Conservation (phyloP, 331 rosid genomes). For the Malus hybrid region DNA sequence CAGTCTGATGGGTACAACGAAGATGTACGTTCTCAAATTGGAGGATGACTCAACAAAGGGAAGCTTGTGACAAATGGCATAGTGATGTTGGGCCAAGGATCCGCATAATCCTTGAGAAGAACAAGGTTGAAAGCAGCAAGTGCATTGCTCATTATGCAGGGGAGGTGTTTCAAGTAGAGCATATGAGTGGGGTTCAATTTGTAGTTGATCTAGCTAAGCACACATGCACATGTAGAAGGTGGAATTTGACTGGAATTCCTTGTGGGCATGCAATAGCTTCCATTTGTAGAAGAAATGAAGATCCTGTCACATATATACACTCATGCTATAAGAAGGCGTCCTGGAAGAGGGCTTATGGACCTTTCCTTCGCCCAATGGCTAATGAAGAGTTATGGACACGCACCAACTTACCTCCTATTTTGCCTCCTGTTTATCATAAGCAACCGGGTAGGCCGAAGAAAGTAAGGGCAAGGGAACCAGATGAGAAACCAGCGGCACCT, state of each 20-base stretch:
- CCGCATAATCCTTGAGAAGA: not conserved
- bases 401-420: not conserved
- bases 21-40: not conserved
- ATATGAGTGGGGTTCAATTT: not conserved
- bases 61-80: not conserved
- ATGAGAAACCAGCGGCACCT: not conserved
- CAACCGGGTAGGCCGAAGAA: not conserved
- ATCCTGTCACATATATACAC: not conserved
- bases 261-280: not conserved
- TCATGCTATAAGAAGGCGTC: not conserved
- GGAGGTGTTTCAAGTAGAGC: not conserved
- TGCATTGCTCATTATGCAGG: not conserved
- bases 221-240: not conserved
- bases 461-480: not conserved
- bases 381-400: not conserved
- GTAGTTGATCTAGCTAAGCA: not conserved
- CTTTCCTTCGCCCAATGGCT: not conserved
- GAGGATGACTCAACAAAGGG: not conserved
- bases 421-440: not conserved
- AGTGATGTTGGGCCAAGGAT: not conserved
- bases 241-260: not conserved
- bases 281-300: not conserved
- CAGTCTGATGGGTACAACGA: not conserved
- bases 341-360: not conserved
- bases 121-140: not conserved